These are phyloP conservation scores for Saccharum spontaneum DNA, from an alignment of 176 grass and related monocot species.

Conservation along the genomic window DNA sequence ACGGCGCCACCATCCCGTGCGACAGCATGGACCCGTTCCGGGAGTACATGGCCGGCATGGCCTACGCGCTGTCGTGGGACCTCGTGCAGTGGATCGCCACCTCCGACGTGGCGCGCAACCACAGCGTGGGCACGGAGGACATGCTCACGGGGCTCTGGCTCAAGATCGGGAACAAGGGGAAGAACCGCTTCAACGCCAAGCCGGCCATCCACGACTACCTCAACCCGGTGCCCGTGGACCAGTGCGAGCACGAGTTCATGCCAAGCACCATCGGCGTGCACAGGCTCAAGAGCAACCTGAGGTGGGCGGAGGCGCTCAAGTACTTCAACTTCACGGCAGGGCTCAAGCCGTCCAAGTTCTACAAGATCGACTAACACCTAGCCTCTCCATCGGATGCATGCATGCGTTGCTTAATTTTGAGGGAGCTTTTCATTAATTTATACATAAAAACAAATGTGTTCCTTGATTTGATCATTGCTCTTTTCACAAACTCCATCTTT, in stretches of 20 bases:
- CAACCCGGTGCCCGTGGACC: constrained; percentile 42
- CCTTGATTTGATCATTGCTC: neutral
- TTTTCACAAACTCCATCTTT: neutral
- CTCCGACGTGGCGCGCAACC: constrained; percentile 30
- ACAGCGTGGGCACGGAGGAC: constrained; percentile 66
- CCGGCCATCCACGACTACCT: constrained; percentile 84
- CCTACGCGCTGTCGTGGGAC: constrained; percentile 83
- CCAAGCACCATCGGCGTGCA: constrained; percentile 81
- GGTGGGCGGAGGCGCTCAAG: constrained; percentile 63
- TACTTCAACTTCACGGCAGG: constrained; percentile 72
- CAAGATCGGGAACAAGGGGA: constrained; percentile 39
- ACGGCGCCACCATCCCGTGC: constrained; percentile 65
- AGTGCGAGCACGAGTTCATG: constrained; percentile 58
- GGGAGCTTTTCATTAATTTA: neutral
- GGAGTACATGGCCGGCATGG: constrained; percentile 87
- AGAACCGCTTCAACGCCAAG: constrained; percentile 75
- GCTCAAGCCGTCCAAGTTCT: constrained; percentile 51
- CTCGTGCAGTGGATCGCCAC: constrained; percentile 64
- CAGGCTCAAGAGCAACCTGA: constrained; percentile 60
- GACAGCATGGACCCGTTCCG: constrained; percentile 46
- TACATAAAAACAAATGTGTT: neutral
- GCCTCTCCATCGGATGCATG: neutral
- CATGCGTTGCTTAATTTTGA: neutral
- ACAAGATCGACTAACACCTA: constrained; percentile 33
- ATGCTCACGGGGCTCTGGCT: constrained; percentile 73